A percentile compares a stretch with the other conserved stretches of the same genome.
These are phyloP conservation scores for Arthrobotrys conoides DNA, from an alignment of 2,329 filamentous ascomycete species.

Conservation along the genomic window DNA sequence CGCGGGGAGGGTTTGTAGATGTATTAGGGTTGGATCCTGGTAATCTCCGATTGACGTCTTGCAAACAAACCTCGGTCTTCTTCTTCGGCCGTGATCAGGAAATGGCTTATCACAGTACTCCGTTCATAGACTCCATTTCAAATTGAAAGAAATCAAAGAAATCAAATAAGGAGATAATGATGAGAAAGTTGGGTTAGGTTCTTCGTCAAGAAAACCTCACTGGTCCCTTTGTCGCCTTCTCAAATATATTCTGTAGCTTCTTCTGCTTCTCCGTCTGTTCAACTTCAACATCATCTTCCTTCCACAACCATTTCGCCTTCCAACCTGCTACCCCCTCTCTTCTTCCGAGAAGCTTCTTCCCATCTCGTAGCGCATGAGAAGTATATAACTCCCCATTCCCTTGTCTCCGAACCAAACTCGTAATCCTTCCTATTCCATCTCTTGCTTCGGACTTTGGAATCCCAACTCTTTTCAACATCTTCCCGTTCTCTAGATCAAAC, in stretches of 20 bases:
- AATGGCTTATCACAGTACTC: too few species aligned
- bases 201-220: conserved; percentile 39
- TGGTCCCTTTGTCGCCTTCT: conserved; percentile 42
- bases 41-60: background rate
- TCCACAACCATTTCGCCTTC: conserved; percentile 39
- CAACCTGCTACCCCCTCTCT: conserved; percentile 45
- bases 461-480: conserved; percentile 78
- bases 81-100: too few species aligned
- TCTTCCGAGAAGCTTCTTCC: conserved; percentile 9
- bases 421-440: conserved; percentile 52
- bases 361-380: conserved; percentile 32
- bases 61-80: too few species aligned
- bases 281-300: conserved; percentile 35
- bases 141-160: too few species aligned
- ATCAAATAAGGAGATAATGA: too few species aligned
- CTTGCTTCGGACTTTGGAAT: conserved; percentile 71
- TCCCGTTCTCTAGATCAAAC: conserved; percentile 84
- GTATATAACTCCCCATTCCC: conserved; percentile 45
- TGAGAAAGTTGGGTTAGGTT: too few species aligned
- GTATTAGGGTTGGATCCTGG: background rate
- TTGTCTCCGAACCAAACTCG: conserved; percentile 32
- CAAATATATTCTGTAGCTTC: conserved; percentile 47
- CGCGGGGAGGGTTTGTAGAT: background rate
- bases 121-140: too few species aligned
- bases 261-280: conserved; percentile 54